These are phyloP conservation scores for Kentomonas sorsogonicus DNA, from an alignment of 208 protist genomes.

Conservation along the genomic window DNA sequence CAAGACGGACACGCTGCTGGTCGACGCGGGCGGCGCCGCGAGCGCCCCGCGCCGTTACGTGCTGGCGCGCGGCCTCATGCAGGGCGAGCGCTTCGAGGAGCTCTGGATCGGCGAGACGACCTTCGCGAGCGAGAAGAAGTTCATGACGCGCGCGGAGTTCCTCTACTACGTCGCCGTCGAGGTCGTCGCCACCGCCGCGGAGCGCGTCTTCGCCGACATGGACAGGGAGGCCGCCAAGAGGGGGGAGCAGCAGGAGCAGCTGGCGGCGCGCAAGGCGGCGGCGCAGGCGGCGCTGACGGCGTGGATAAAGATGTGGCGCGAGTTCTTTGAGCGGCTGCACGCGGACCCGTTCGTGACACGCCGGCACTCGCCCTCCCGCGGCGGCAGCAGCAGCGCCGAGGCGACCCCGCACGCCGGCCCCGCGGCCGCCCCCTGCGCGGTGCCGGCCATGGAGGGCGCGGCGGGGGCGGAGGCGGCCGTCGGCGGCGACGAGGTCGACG, in stretches of 20 bases:
- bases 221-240: constrained; percentile 4
- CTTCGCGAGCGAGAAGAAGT: constrained; percentile 47
- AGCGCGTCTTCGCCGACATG: constrained; percentile 40
- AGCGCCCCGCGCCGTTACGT: constrained; percentile 60
- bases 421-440: background rate
- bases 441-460: background rate
- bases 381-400: background rate
- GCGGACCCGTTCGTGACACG: no score
- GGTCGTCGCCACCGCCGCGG: constrained; percentile 44
- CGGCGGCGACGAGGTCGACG: background rate
- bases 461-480: background rate
- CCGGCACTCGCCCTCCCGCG: background rate
- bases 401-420: constrained; percentile 1
- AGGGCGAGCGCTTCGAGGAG: constrained; percentile 75
- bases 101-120: constrained; percentile 54
- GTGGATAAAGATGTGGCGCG: constrained; percentile 49
- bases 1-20: constrained; percentile 56
- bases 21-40: constrained; percentile 28
- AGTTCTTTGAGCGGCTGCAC: no score
- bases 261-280: constrained; percentile 15
- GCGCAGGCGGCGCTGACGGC: constrained; percentile 30
- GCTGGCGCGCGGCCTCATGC: constrained; percentile 26
- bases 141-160: constrained; percentile 65
- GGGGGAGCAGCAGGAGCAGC: background rate
- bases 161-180: constrained; percentile 63